Conservation (phyloP, 306 rosid species). For the Dalbergia oliveri region DNA sequence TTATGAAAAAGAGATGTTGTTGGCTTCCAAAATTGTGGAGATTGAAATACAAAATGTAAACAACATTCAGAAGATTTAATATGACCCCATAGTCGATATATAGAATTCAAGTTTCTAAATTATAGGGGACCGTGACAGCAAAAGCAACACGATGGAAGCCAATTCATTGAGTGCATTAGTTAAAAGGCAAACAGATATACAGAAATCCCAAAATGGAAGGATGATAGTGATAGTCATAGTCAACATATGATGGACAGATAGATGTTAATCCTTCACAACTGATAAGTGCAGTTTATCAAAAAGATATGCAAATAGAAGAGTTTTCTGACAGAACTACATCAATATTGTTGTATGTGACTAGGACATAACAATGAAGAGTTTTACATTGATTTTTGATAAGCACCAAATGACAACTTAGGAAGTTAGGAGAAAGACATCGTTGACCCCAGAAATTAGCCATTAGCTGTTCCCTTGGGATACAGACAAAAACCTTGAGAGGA, state of each 20-base stretch:
- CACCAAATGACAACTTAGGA: neutral
- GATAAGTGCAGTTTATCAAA: neutral
- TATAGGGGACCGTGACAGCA: neutral
- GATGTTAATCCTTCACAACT: conserved; percentile 2
- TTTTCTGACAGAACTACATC: conserved; percentile 1
- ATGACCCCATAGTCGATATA: neutral
- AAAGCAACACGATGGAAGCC: no score
- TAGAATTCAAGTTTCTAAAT: neutral
- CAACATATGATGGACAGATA: conserved; percentile 4
- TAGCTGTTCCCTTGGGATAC: neutral
- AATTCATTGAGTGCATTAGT: neutral
- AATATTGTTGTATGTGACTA: conserved; percentile 8
- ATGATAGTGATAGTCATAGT: conserved; percentile 7
- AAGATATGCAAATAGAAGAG: neutral
- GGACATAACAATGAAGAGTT: conserved; percentile 15
- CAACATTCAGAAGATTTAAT: conserved; percentile 22
- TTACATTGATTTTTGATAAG: neutral
- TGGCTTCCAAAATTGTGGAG: conserved; percentile 10
- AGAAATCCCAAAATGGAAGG: no score
- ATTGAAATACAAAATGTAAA: conserved; percentile 6
- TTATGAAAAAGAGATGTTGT: neutral
- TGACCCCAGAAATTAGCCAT: neutral
- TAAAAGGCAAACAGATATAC: neutral
- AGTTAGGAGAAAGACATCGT: neutral
- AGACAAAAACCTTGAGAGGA: conserved; percentile 1